phyloP scores from a whole-genome alignment of 306 rosid genomes.

The Cyclanthera cordifolia region DNA sequence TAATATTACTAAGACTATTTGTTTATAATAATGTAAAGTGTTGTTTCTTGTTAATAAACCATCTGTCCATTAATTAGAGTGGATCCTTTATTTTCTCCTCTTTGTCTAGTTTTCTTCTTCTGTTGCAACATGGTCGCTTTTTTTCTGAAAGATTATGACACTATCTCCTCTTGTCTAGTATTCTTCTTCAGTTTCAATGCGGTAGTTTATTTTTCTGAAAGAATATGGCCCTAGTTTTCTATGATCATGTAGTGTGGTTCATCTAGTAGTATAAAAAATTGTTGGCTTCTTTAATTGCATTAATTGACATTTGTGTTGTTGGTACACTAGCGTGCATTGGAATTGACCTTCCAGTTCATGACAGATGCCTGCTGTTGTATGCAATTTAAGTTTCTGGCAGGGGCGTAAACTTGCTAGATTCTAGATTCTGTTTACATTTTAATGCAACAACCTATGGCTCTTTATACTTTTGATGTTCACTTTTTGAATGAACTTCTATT shows the following conservation, averaged over 20 bases:
- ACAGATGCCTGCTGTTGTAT: slow-evolving; percentile 7
- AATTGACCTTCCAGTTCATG: slow-evolving; percentile 6
- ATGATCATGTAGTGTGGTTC: not conserved
- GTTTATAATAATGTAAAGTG: no score
- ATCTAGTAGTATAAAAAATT: not conserved
- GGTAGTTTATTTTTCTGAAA: not conserved
- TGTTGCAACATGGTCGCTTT: not conserved
- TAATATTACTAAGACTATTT: not conserved
- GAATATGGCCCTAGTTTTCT: not conserved
- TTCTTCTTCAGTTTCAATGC: not conserved
- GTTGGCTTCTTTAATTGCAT: not conserved
- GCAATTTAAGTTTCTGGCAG: slow-evolving; percentile 6
- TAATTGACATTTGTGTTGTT: slow-evolving; percentile 4
- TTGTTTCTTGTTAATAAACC: no score
- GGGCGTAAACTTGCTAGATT: slow-evolving; percentile 9
- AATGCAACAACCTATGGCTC: not conserved
- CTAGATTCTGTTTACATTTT: not conserved
- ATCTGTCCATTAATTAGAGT: not conserved
- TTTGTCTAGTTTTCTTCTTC: not conserved
- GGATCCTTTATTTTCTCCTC: not conserved
- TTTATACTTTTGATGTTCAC: not conserved
- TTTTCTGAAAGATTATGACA: not conserved
- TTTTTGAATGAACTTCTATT: slow-evolving; percentile 24
- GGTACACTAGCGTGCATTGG: slow-evolving; percentile 7
- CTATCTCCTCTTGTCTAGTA: not conserved